These are phyloP conservation scores for Coccinonectria pachysandricola DNA, from an alignment of 2,329 filamentous ascomycete species.

Conservation along the genomic window DNA sequence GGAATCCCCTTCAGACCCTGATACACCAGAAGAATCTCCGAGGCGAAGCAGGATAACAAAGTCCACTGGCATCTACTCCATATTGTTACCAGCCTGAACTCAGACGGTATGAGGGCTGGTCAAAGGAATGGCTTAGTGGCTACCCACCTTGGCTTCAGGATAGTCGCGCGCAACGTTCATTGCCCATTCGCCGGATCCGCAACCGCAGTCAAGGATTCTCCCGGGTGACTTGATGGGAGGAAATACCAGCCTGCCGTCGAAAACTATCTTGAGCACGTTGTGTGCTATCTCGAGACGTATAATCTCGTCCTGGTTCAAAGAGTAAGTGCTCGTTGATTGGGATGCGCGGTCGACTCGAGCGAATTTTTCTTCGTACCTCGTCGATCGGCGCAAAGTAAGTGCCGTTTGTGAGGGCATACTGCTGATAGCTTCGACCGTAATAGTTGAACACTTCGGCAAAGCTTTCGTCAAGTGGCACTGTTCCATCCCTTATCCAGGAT, in stretches of 20 bases:
- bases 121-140: no score
- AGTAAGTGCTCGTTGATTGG: slow-evolving; percentile 6
- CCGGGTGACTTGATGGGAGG: slow-evolving; percentile 49
- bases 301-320: slow-evolving; percentile 50
- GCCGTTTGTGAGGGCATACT: slow-evolving; percentile 52
- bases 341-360: slow-evolving; percentile 1
- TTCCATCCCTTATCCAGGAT: slow-evolving; percentile 32
- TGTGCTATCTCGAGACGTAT: slow-evolving; percentile 56
- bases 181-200: slow-evolving; percentile 62
- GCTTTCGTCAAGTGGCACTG: slow-evolving; percentile 43
- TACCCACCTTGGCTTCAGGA: slow-evolving; percentile 54
- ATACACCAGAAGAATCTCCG: no score
- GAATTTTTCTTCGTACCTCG: slow-evolving; percentile 41
- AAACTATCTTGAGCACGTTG: slow-evolving; percentile 49
- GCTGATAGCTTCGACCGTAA: slow-evolving; percentile 56
- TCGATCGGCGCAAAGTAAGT: slow-evolving; percentile 62
- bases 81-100: no score
- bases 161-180: slow-evolving; percentile 54
- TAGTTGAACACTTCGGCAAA: slow-evolving; percentile 49
- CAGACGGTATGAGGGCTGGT: no score
- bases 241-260: slow-evolving; percentile 59
- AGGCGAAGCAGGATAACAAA: no score
- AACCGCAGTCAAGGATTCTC: slow-evolving; percentile 62
- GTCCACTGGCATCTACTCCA: no score
- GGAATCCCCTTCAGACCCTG: no score